phyloP scores from a whole-genome alignment of 306 rosid species.

The Rosa lucieae region DNA sequence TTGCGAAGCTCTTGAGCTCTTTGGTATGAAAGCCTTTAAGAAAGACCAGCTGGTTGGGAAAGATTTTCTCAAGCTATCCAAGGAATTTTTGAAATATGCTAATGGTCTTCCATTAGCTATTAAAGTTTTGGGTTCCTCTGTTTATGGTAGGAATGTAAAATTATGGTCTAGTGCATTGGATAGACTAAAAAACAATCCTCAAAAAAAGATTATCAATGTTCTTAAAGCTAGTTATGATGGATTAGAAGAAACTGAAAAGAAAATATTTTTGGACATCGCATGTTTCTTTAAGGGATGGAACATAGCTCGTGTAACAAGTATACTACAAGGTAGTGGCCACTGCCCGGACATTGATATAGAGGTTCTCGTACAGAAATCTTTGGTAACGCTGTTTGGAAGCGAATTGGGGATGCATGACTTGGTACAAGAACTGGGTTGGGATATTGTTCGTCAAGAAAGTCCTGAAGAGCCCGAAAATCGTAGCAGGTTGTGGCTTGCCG shows the following conservation, averaged over 20 bases:
- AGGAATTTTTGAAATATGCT: constrained; percentile 6
- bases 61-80: constrained; percentile 1
- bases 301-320: constrained; percentile 1
- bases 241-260: neutral
- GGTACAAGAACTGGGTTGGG: constrained; percentile 25
- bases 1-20: neutral
- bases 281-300: constrained; percentile 12
- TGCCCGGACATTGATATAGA: neutral
- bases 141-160: neutral
- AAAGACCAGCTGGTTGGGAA: neutral
- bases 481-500: constrained; percentile 24
- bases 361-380: constrained; percentile 8
- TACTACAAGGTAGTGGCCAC: neutral
- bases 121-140: constrained; percentile 11
- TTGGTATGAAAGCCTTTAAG: neutral
- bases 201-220: neutral
- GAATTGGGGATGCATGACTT: constrained; percentile 29
- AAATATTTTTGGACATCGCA: constrained; percentile 20
- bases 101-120: constrained; percentile 20
- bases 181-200: neutral
- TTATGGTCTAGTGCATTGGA: constrained; percentile 10
- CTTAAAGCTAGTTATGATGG: constrained; percentile 19
- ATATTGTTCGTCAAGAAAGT: constrained; percentile 9
- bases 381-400: neutral
- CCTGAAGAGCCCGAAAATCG: neutral